A percentile compares a stretch with the other conserved stretches of the same genome.
Conservation (phyloP, 768 basidiomycete genomes). For the Suillus ampliporus region DNA sequence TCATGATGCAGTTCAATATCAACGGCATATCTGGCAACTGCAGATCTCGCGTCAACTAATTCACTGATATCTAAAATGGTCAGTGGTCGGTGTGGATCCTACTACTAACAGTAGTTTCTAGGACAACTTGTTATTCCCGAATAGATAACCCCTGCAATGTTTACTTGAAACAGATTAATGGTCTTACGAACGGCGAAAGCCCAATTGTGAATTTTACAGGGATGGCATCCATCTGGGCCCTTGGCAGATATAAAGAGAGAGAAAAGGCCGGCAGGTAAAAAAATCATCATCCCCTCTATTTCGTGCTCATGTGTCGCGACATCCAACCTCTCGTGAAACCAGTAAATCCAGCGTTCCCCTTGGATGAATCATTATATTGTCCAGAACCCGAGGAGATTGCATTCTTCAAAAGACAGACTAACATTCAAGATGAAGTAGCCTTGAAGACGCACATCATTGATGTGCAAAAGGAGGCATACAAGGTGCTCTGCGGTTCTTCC, state of each 20-base stretch:
- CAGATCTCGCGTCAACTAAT: not conserved
- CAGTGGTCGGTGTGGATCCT: not conserved
- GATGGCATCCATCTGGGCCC: too few relatives aligned
- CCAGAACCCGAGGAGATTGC: not conserved
- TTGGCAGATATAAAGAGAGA: not conserved
- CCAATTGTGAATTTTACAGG: not conserved
- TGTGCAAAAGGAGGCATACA: not conserved
- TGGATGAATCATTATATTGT: constrained; percentile 1
- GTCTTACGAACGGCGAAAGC: not conserved
- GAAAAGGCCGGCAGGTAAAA: not conserved
- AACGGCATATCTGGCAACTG: not conserved
- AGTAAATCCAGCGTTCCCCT: not conserved
- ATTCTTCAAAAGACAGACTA: not conserved
- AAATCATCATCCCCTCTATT: not conserved
- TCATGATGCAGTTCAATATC: not conserved
- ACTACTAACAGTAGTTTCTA: not conserved
- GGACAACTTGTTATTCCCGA: not conserved
- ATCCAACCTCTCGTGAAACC: not conserved
- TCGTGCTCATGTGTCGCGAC: not conserved
- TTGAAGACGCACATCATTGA: not conserved
- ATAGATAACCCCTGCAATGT: not conserved
- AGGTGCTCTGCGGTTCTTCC: not conserved
- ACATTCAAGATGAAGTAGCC: constrained; percentile 1
- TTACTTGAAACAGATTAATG: not conserved
- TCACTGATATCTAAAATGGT: not conserved